Evolutionary conservation across 1,139 yeast genomes (phyloP), one percentile per base, ranked within the genome.

Genomic region (Candida pseudoviswanathii): DNA sequence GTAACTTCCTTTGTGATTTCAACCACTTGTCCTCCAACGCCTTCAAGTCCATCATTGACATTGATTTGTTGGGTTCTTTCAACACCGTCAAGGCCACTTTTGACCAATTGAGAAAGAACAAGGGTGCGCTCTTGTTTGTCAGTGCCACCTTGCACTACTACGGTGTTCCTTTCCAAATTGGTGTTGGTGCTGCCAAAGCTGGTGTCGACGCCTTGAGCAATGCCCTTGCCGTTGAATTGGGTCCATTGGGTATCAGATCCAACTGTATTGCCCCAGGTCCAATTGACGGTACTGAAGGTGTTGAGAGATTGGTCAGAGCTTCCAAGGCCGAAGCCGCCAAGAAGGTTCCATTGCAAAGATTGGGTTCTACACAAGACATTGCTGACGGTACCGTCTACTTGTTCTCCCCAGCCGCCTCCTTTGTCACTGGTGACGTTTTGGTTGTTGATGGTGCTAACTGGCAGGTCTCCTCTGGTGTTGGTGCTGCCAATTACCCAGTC

Each of bases 181-280:
- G 92, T 59, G 97, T 90, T 2, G 87, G 94, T 2, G 97, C 98
- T 0, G 98, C 98, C 5, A 92, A 92, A 70, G 97, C 98, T 0
- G 98, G 97, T 32, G 81, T 92, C 39, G 98, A 92, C 65, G 96
- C 97, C 0, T 73, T 92, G 46, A 84, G 92, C 22, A 85, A 87
- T 57, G 87, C 92, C 2, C 70, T 92, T 55, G 96, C 97, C 0
- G 92, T 90, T 10, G 98, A 92, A 68, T 74, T 89, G 55, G 98
- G 98, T 1, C 97, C 97, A 0, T 63, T 88, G 49, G 97, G 97
- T 4, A 80, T 92, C 44, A 78, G 94, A 50, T 80, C 85, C 45
- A 92, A 92, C 64, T 84, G 89, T 65, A 82, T 92, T 58, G 97
- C 97, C 0, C 98, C 98, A 0, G 97, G 97, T 5, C 83, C 87